phyloP scores from a whole-genome alignment of 345 rosid species.

The Eucalyptus fibrosa region DNA sequence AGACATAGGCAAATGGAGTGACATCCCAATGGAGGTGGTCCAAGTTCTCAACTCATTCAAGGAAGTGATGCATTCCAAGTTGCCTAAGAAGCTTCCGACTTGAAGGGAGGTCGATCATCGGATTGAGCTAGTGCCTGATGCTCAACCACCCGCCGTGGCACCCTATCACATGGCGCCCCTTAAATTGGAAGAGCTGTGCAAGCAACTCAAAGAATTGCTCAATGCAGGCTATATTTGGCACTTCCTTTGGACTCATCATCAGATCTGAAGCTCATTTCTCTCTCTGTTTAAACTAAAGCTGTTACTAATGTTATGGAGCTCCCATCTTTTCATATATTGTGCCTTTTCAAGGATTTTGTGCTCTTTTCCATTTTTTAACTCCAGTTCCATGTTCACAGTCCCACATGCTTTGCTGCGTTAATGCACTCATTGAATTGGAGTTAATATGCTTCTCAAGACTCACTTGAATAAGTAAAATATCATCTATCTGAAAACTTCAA shows the following conservation, averaged over 20 bases:
- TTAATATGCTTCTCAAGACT: not conserved
- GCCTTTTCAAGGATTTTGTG: not conserved
- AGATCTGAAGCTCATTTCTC: not conserved
- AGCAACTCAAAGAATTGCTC: too few relatives aligned
- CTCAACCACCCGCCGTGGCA: too few relatives aligned
- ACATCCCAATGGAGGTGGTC: too few relatives aligned
- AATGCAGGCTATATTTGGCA: too few relatives aligned
- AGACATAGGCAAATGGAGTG: too few relatives aligned
- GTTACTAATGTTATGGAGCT: not conserved
- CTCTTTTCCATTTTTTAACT: not conserved
- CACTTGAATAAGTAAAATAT: not conserved
- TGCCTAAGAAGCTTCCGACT: too few relatives aligned
- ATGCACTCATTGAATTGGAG: not conserved
- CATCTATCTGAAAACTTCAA: not conserved
- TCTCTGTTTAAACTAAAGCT: not conserved
- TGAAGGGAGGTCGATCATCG: rapidly evolving
- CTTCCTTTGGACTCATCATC: not conserved
- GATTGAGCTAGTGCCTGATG: too few relatives aligned
- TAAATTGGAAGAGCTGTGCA: too few relatives aligned
- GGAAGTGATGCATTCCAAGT: too few relatives aligned
- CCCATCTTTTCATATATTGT: not conserved
- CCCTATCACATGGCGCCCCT: too few relatives aligned
- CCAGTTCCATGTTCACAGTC: not conserved
- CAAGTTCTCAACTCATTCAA: too few relatives aligned
- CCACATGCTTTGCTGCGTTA: not conserved